A percentile compares a stretch with the other conserved stretches of the same genome.
These are phyloP conservation scores for Immersiporthe knoxdaviesiana DNA, from an alignment of 2,329 filamentous ascomycete genomes.

Conservation along the genomic window DNA sequence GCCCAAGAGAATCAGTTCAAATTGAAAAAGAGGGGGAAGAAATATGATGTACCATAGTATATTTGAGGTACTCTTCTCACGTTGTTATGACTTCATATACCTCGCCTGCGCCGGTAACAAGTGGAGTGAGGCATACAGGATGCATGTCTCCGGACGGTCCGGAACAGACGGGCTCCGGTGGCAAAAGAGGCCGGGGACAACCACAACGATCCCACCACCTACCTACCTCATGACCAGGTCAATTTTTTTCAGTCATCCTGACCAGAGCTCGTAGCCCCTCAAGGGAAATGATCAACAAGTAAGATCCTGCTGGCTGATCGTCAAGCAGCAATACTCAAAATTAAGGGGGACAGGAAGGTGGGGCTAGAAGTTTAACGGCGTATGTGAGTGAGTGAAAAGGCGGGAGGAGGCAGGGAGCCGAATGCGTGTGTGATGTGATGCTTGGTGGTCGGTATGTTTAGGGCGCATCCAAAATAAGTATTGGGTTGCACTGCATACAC, in stretches of 20 bases:
- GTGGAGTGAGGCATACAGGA: neutral
- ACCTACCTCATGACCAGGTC: constrained; percentile 3
- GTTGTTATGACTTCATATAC: constrained; percentile 24
- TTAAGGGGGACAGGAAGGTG: neutral
- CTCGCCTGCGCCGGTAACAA: neutral
- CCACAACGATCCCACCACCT: too few species aligned
- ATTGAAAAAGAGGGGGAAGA: too few species aligned
- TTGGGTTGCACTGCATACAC: constrained; percentile 18
- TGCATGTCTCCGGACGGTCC: constrained; percentile 16
- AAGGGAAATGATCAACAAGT: neutral
- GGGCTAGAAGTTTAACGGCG: neutral
- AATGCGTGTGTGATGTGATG: neutral
- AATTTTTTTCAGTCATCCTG: neutral
- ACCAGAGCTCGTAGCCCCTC: too few species aligned
- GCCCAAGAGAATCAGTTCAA: neutral
- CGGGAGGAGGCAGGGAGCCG: neutral
- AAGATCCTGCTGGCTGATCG: neutral
- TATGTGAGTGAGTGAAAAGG: neutral
- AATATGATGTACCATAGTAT: too few species aligned
- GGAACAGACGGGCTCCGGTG: constrained; percentile 8
- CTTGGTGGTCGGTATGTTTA: neutral
- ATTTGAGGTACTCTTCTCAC: constrained; percentile 9
- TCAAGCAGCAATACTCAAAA: neutral
- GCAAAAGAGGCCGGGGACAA: constrained; percentile 6
- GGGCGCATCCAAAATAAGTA: neutral